Evolutionary conservation across 2,329 filamentous ascomycete genomes (phyloP).

Genomic region (Calonectria pauciramosa): DNA sequence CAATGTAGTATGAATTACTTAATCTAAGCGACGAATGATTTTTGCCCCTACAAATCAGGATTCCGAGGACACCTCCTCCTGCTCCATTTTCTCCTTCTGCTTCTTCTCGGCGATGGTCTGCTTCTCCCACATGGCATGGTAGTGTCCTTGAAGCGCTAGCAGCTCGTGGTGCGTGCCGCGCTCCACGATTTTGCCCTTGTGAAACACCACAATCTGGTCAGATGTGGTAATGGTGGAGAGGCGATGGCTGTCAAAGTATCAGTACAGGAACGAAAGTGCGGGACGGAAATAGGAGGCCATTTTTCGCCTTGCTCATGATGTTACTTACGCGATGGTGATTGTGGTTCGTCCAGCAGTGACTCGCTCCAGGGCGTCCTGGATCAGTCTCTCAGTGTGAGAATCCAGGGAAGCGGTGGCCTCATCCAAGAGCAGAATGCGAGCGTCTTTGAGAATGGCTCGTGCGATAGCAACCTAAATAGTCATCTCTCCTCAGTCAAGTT

Average conservation of each 20-base stretch:
- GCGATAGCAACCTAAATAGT: conserved; percentile 65
- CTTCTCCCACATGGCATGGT: conserved; percentile 67
- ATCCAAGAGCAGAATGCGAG: conserved; percentile 78
- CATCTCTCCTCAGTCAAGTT: conserved; percentile 8
- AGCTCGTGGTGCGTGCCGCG: conserved; percentile 64
- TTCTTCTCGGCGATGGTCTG: conserved; percentile 60
- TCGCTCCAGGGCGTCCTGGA: conserved; percentile 66
- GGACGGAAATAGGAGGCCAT: not conserved
- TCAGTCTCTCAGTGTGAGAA: conserved; percentile 70
- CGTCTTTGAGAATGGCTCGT: conserved; percentile 77
- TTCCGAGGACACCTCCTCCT: conserved; percentile 10
- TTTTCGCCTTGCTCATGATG: too few species aligned
- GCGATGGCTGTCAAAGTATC: conserved; percentile 62
- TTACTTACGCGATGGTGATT: conserved; percentile 63
- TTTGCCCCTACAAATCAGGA: not conserved
- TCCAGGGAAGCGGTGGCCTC: conserved; percentile 80
- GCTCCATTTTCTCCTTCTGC: conserved; percentile 47
- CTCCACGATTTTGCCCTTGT: conserved; percentile 65
- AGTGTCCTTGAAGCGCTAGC: conserved; percentile 59
- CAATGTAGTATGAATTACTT: not conserved
- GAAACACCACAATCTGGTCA: conserved; percentile 68
- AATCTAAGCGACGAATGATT: too few species aligned
- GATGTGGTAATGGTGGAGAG: conserved; percentile 70
- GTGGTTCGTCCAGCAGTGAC: conserved; percentile 65
- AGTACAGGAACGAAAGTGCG: not conserved